A percentile compares a stretch with the other conserved stretches of the same genome.
These are phyloP conservation scores for Eucalyptus microcorys DNA, from an alignment of 345 rosid genomes.

Conservation along the genomic window DNA sequence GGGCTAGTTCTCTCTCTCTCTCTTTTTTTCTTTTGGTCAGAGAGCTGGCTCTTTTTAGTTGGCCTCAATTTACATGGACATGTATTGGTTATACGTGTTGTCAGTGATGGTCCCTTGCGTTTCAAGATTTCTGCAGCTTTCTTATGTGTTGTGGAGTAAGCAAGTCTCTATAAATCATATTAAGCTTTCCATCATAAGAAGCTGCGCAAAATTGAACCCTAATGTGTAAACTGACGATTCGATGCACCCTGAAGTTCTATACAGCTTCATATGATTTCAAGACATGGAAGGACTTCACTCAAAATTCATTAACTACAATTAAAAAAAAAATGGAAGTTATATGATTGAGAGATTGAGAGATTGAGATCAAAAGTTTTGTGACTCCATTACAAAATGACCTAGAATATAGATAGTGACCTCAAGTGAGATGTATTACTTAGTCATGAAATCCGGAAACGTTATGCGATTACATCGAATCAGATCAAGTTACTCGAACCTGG, in stretches of 20 bases:
- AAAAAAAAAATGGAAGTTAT: background rate
- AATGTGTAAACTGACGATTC: background rate
- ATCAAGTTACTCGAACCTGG: background rate
- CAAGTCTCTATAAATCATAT: background rate
- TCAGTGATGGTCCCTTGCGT: background rate
- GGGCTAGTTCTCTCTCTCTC: background rate
- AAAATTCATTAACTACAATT: background rate
- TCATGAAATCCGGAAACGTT: background rate
- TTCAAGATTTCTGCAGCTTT: background rate
- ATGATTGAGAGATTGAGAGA: background rate
- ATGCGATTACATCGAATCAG: background rate
- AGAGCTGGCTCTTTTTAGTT: background rate
- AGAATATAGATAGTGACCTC: background rate
- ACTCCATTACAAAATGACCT: background rate
- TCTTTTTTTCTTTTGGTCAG: too few species aligned
- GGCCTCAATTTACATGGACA: background rate
- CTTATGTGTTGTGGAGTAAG: background rate
- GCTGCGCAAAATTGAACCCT: background rate
- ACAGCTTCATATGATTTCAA: background rate
- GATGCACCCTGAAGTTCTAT: background rate
- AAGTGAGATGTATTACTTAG: background rate
- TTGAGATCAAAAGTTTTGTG: background rate
- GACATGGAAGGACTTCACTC: background rate
- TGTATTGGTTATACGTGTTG: background rate
- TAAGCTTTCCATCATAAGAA: background rate